These are phyloP conservation scores for Ophiocordyceps robertsii DNA, from an alignment of 2,329 filamentous ascomycete genomes.

Conservation along the genomic window DNA sequence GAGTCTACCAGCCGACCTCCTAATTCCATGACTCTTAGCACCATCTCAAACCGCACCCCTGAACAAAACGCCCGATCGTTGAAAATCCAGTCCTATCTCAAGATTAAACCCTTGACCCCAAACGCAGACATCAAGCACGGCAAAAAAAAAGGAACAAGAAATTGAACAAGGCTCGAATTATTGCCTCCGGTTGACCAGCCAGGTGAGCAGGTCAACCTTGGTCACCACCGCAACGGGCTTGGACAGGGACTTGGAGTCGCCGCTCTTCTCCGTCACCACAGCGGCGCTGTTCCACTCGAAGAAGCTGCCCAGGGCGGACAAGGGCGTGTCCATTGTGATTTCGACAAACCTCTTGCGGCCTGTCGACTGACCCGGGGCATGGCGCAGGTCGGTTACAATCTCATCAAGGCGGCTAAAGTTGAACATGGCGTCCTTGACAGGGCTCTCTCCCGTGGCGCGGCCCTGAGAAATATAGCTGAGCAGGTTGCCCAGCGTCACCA, in stretches of 20 bases:
- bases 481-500: constrained; percentile 90
- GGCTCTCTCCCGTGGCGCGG: constrained; percentile 58
- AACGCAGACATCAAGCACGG: not conserved
- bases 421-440: constrained; percentile 88
- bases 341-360: constrained; percentile 68
- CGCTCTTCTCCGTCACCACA: constrained; percentile 69
- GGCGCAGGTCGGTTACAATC: constrained; percentile 75
- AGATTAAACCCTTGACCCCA: not conserved
- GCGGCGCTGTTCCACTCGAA: constrained; percentile 98
- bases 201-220: constrained; percentile 89
- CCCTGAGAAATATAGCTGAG: constrained; percentile 80
- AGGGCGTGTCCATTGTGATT: constrained; percentile 80
- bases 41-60: too few relatives aligned
- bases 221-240: constrained; percentile 87
- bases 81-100: too few relatives aligned
- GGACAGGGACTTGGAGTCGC: constrained; percentile 39
- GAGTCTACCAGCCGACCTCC: constrained; percentile 20
- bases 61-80: too few relatives aligned
- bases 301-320: constrained; percentile 76
- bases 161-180: not conserved
- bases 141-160: not conserved
- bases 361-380: constrained; percentile 26
- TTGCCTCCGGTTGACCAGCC: constrained; percentile 59
- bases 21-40: too few relatives aligned
- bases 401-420: constrained; percentile 81